phyloP scores from a whole-genome alignment of 2,329 filamentous ascomycete genomes.

The Cadophora gregata region DNA sequence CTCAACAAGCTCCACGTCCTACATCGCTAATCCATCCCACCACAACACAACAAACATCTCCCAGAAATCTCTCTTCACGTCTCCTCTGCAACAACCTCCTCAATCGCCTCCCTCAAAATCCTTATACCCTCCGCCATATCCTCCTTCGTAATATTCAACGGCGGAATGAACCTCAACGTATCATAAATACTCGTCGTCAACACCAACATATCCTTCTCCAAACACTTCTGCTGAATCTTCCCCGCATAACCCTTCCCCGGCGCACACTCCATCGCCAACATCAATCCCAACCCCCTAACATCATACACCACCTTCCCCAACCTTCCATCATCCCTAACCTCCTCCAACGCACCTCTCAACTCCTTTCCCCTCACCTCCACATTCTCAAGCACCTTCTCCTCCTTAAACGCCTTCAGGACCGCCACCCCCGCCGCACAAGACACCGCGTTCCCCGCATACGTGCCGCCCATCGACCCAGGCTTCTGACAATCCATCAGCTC shows the following conservation, averaged over 20 bases:
- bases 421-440: conserved; percentile 30
- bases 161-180: conserved; percentile 48
- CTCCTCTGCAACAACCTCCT: conserved; percentile 45
- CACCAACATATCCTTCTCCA: conserved; percentile 44
- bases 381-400: conserved; percentile 32
- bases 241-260: conserved; percentile 45
- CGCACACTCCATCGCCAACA: conserved; percentile 48
- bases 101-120: conserved; percentile 46
- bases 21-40: too few relatives aligned
- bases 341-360: conserved; percentile 18
- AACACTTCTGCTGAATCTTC: conserved; percentile 48
- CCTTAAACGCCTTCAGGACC: conserved; percentile 27
- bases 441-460: conserved; percentile 30
- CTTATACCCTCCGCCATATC: conserved; percentile 47
- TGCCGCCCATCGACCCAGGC: conserved; percentile 28
- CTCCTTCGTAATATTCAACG: conserved; percentile 47
- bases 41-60: not conserved
- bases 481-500: conserved; percentile 32
- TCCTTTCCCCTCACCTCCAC: conserved; percentile 27
- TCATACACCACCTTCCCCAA: conserved; percentile 44
- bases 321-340: conserved; percentile 21
- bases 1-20: too few relatives aligned
- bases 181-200: conserved; percentile 50
- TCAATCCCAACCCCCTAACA: conserved; percentile 47
- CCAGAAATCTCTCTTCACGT: not conserved